Percentiles rank a stretch among this genome's conserved stretches.
phyloP scores from a whole-genome alignment of 106 monocot genomes.

The Acorus gramineus region DNA sequence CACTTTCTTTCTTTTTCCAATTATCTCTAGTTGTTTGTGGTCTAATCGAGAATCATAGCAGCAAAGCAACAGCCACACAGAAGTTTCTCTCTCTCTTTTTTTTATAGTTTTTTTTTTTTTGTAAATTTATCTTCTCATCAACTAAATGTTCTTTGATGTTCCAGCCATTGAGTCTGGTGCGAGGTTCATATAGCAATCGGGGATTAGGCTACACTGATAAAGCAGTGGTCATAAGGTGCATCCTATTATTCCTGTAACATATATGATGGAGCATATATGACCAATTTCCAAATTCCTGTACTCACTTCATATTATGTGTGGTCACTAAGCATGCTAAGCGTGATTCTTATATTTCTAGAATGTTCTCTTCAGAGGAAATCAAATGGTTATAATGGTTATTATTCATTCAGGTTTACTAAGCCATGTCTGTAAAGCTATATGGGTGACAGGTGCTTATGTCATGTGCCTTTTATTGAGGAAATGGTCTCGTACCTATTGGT shows the following conservation, averaged over 20 bases:
- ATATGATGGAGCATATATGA: no score
- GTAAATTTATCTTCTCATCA: not conserved
- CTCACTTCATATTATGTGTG: no score
- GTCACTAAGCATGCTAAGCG: no score
- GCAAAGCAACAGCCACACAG: not conserved
- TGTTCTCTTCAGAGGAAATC: no score
- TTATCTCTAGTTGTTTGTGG: not conserved
- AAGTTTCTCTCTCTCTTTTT: not conserved
- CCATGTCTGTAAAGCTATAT: no score
- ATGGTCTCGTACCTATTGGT: no score
- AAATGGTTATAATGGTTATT: no score
- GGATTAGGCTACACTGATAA: constrained; percentile 87
- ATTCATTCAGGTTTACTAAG: no score
- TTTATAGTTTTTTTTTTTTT: not conserved
- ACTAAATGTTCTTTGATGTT: constrained; percentile 5
- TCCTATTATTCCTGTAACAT: not conserved
- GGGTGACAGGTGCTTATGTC: no score
- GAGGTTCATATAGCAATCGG: constrained; percentile 42
- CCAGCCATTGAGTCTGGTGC: constrained; percentile 63
- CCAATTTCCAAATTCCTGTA: no score
- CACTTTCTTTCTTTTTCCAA: not conserved
- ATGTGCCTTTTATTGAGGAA: no score
- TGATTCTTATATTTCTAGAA: no score
- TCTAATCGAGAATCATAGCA: not conserved
- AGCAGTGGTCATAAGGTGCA: constrained; percentile 78